Percentiles rank a stretch among this genome's conserved stretches.
phyloP scores from a whole-genome alignment of 1,284 basidiomycete genomes.

The Ustilago loliicola region DNA sequence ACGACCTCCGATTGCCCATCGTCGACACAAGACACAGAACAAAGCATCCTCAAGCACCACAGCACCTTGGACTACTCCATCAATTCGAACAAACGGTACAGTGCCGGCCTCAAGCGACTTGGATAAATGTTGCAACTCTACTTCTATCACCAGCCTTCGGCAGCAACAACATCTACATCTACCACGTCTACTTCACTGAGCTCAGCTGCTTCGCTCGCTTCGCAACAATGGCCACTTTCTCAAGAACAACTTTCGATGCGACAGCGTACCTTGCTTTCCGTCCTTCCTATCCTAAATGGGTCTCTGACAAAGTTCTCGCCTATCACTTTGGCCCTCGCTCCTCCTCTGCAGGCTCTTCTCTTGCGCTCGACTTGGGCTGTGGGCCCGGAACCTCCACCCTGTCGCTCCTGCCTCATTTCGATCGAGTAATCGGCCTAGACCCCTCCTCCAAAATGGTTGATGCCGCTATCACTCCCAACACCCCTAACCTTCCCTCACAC shows the following conservation, averaged over 20 bases:
- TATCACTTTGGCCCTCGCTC: constrained; percentile 33
- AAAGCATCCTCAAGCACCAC: neutral
- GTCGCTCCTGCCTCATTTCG: constrained; percentile 76
- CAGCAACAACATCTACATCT: too few species aligned
- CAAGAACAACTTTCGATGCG: constrained; percentile 49
- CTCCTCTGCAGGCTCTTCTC: neutral
- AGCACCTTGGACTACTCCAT: too few species aligned
- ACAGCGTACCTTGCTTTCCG: constrained; percentile 57
- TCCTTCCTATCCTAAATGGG: constrained; percentile 54
- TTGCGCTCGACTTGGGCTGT: constrained; percentile 81
- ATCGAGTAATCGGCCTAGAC: constrained; percentile 79
- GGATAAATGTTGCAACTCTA: too few species aligned
- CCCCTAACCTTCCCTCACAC: constrained; percentile 11
- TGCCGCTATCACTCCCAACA: constrained; percentile 74
- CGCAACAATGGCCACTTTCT: constrained; percentile 50
- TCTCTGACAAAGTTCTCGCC: constrained; percentile 40
- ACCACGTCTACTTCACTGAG: neutral
- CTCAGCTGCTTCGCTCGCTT: neutral
- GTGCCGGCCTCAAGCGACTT: too few species aligned
- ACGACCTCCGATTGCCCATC: neutral
- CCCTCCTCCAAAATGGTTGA: constrained; percentile 81
- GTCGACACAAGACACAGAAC: too few species aligned
- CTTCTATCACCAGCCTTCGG: neutral
- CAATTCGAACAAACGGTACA: too few species aligned
- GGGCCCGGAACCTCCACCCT: constrained; percentile 81